Base-by-base conservation (phyloP, 768 basidiomycete species). In the Russula compacta region DNA sequence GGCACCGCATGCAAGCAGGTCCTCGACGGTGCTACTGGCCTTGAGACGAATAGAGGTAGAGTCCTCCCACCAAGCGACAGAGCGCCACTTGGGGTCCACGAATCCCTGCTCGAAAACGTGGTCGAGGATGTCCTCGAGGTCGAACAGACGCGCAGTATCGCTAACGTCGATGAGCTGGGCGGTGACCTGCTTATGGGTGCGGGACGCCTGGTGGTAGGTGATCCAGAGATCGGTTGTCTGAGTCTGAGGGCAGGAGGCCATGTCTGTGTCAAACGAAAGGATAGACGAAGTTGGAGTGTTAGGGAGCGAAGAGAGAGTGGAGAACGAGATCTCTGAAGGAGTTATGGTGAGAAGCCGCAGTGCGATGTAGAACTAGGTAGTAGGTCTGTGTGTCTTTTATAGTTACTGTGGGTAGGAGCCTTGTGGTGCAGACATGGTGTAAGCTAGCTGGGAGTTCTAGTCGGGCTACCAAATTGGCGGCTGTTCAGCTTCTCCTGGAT, bases 61-160 rank as follows among this genome's bases (percentile, higher is more conserved):
- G 46, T 71, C 73, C 68, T 78, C 78, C 77, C 77, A 81, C 73
- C 75, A 79, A 6, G 75, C 69, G 10, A 73, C 65, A 4, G 79
- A 70, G 48, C 77, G 71, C 55, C 74, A 71, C 68, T 74, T 75
- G 21, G 77, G 67, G 43, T 80, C 78, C 15, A 81, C 72, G 62
- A 76, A 80, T 24, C 79, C 79, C 60, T 78, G 77, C 55, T 70
- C 67, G 70, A 79, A 80, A 46, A 71, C 68, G 54, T 74, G 75
- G 33, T 80, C 78, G 33, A 81, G 73, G 11, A 80, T 74, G 59
- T 79, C 79, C 66, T 80, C 79, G 58, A 81, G 67, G 67, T 78
- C 78, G 51, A 64, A 42, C 33, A 80, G 71, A 60, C 73, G 69
- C 44, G 73, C 73, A 60, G 75, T 70, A 64, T 74, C 74, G 62